Evolutionary conservation across 108 stramenopile species (phyloP), one percentile per base, ranked within the genome.

Genomic region (Parmales sp.): DNA sequence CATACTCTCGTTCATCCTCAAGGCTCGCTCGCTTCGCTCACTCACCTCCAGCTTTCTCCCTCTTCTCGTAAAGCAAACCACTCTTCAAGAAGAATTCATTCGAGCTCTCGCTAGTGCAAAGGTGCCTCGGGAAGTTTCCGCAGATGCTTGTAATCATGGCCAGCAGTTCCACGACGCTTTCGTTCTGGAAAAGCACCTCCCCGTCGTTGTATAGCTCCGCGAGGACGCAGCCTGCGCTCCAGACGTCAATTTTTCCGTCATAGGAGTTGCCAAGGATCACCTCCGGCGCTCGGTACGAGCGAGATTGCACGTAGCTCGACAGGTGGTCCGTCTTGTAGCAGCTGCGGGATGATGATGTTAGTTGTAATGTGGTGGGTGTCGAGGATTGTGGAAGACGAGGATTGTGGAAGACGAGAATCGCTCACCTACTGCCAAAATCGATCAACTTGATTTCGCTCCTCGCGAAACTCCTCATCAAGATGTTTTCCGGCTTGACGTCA

Each of bases 401-500:
- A n/a, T n/a, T n/a, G n/a, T n/a, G n/a, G n/a, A n/a, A n/a, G n/a
- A n/a, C n/a, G n/a, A n/a, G n/a, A n/a, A n/a, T n/a, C n/a, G n/a
- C n/a, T n/a, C n/a, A n/a, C 72, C 85, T 85, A 67, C 88, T 90
- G 22, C 98, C 98, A 77, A 99, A 99, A 66, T 99, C 98, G 71
- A 99, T 98, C 37, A 99, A 67, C 83, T 98, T 98, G 37, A 98
- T 88, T 37, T 87, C 67, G 19, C 88, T 83, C 50, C 86, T 68
- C 36, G 83, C 82, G 75, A 88, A 90, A 50, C 41, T 38, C 39
- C 76, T 67, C n/a, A 96, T 75, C 22, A 97, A 76, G 63, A 96
- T 97, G 75, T 99, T 99, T 78, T 97, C 98, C 36, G 98, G 98
- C 77, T 99, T 99, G 44, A 99, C 77, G 71, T 99, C 98, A 65